These are phyloP conservation scores for Exophiala lecanii-corni DNA, from an alignment of 2,329 filamentous ascomycete genomes.

Conservation along the genomic window DNA sequence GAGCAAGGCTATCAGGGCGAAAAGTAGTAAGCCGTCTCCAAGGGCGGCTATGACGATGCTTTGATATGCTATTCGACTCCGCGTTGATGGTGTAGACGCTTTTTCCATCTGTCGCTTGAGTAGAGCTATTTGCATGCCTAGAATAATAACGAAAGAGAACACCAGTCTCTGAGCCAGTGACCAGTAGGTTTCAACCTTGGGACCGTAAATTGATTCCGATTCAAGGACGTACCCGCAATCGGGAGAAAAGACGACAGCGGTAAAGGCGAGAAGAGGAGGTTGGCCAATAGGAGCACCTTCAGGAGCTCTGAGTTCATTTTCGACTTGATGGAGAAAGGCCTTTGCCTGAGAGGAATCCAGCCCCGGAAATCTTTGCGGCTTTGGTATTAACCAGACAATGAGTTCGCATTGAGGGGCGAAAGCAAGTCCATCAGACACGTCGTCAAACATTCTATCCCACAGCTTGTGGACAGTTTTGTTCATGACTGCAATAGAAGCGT, in stretches of 20 bases:
- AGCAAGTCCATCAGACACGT: slow-evolving; percentile 46
- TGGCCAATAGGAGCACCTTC: slow-evolving; percentile 51
- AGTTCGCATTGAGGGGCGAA: slow-evolving; percentile 78
- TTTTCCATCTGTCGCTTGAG: slow-evolving; percentile 61
- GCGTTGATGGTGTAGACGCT: slow-evolving; percentile 59
- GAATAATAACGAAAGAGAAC: slow-evolving; percentile 49
- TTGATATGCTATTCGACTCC: slow-evolving; percentile 61
- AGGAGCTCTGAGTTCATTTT: slow-evolving; percentile 56
- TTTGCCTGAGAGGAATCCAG: slow-evolving; percentile 27
- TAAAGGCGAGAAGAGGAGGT: slow-evolving; percentile 53
- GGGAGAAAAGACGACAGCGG: slow-evolving; percentile 58
- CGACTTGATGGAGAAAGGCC: slow-evolving; percentile 47
- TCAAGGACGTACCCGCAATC: slow-evolving; percentile 64
- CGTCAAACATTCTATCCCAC: slow-evolving; percentile 45
- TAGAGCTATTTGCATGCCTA: slow-evolving; percentile 52
- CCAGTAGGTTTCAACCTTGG: slow-evolving; percentile 53
- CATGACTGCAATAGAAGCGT: slow-evolving; percentile 59
- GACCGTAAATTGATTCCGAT: slow-evolving; percentile 48
- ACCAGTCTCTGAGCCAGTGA: slow-evolving; percentile 40
- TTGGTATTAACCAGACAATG: slow-evolving; percentile 72
- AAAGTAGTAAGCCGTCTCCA: slow-evolving; percentile 56
- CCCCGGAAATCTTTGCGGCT: slow-evolving; percentile 32
- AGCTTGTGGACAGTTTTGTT: slow-evolving; percentile 66
- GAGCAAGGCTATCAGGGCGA: slow-evolving; percentile 50
- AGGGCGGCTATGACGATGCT: slow-evolving; percentile 58